These are phyloP conservation scores for Ensete glaucum DNA, from an alignment of 176 grass and related monocot genomes.

Conservation along the genomic window DNA sequence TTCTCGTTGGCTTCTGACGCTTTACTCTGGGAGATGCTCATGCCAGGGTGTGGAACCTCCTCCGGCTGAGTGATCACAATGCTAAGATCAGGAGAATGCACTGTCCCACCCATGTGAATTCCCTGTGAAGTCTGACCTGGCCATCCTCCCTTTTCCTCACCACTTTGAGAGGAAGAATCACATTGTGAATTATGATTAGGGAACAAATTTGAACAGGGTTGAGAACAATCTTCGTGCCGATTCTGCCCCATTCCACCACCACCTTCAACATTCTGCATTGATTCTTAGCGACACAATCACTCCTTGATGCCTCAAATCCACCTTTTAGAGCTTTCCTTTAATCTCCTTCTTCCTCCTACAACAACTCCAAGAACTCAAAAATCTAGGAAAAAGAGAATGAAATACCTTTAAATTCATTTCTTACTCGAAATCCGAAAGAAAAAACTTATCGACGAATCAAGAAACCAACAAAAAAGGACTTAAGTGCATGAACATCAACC, in stretches of 20 bases:
- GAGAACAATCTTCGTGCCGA: not conserved
- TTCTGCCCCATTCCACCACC: constrained; percentile 1
- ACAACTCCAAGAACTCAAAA: not conserved
- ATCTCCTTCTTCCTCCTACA: not conserved
- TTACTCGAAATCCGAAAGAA: too few relatives aligned
- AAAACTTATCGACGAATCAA: too few relatives aligned
- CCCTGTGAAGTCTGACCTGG: not conserved
- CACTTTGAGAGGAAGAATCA: constrained; percentile 18
- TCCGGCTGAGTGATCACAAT: constrained; percentile 61
- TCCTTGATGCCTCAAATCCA: not conserved
- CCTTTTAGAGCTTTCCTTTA: not conserved
- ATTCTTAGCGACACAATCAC: not conserved
- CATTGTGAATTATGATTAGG: constrained; percentile 8
- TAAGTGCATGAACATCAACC: not conserved
- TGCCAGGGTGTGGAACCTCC: constrained; percentile 38
- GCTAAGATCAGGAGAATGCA: constrained; percentile 28
- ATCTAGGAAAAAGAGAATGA: not conserved
- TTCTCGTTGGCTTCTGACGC: constrained; percentile 7
- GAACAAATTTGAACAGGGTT: constrained; percentile 14
- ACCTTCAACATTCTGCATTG: constrained; percentile 27
- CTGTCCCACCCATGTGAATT: constrained; percentile 5
- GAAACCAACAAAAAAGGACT: not conserved
- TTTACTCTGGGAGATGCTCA: not conserved
- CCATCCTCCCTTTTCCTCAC: constrained; percentile 19
- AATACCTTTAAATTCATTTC: too few relatives aligned